These are phyloP conservation scores for Amylostereum chailletii DNA, from an alignment of 1,284 basidiomycete genomes.

Conservation along the genomic window DNA sequence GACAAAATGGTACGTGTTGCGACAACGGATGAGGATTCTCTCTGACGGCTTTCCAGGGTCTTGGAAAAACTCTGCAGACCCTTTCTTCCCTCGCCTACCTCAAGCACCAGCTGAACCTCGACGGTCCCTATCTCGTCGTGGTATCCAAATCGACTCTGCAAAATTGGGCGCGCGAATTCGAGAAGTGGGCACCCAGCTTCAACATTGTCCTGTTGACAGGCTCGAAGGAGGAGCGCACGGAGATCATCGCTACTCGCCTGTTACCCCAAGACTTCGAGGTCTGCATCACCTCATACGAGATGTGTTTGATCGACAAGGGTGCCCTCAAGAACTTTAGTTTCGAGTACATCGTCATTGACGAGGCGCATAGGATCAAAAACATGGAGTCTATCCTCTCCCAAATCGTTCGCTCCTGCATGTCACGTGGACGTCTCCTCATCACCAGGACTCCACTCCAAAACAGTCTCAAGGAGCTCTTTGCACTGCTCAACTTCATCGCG, in stretches of 20 bases:
- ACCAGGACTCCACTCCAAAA: conserved; percentile 98
- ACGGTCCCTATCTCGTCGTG: conserved; percentile 88
- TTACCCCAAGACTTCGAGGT: conserved; percentile 92
- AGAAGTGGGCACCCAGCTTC: conserved; percentile 88
- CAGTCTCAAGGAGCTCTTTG: conserved; percentile 95
- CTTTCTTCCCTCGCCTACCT: conserved; percentile 97
- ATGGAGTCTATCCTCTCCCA: conserved; percentile 94
- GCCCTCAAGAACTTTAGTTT: conserved; percentile 92
- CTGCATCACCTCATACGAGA: conserved; percentile 95
- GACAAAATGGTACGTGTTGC: conserved; percentile 92
- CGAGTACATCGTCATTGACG: conserved; percentile 98
- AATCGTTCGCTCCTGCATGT: conserved; percentile 89
- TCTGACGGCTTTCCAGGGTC: conserved; percentile 49
- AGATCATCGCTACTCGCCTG: conserved; percentile 72
- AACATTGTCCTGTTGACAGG: conserved; percentile 80
- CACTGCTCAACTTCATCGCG: conserved; percentile 90
- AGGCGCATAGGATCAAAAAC: conserved; percentile 99
- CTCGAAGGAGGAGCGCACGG: conserved; percentile 81
- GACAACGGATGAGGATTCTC: no score
- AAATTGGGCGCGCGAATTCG: conserved; percentile 95
- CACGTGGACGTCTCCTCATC: conserved; percentile 85
- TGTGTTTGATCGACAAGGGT: conserved; percentile 91
- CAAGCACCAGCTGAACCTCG: conserved; percentile 71
- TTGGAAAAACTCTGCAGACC: conserved; percentile 97
- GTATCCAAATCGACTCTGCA: conserved; percentile 97